Conservation (phyloP, 2,329 filamentous ascomycete genomes). For the Ophiostoma perfectum region DNA sequence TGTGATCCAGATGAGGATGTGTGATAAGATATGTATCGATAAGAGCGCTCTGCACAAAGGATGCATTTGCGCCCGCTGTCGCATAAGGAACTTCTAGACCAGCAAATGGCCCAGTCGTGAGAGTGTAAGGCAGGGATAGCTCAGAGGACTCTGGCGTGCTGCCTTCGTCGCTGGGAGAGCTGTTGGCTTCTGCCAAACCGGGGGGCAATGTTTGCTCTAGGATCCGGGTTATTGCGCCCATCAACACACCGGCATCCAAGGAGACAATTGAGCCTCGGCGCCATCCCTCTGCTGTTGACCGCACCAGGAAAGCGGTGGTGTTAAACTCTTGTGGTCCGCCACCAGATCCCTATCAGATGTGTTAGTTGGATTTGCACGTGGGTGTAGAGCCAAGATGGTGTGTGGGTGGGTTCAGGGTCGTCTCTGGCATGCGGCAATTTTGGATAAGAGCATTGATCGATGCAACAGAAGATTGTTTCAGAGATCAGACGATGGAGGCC, state of each 20-base stretch:
- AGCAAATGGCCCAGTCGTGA: slow-evolving; percentile 68
- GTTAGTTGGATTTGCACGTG: neutral
- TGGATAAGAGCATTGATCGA: neutral
- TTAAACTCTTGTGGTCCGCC: slow-evolving; percentile 88
- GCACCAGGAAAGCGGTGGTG: slow-evolving; percentile 81
- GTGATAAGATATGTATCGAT: slow-evolving; percentile 89
- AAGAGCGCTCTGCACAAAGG: slow-evolving; percentile 70
- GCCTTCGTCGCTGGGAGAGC: slow-evolving; percentile 18
- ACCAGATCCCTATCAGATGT: slow-evolving; percentile 63
- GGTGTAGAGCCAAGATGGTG: neutral
- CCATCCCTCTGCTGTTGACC: slow-evolving; percentile 75
- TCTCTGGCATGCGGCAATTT: neutral
- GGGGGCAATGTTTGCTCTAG: slow-evolving; percentile 53
- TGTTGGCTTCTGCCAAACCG: slow-evolving; percentile 30
- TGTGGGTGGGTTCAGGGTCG: slow-evolving; percentile 15
- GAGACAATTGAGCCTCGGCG: slow-evolving; percentile 74
- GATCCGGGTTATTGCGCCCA: slow-evolving; percentile 77
- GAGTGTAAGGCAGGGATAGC: slow-evolving; percentile 46
- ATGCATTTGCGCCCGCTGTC: slow-evolving; percentile 69
- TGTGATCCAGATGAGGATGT: slow-evolving; percentile 94
- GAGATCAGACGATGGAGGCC: neutral
- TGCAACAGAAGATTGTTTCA: slow-evolving; percentile 18
- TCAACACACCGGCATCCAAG: slow-evolving; percentile 88
- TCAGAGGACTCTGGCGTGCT: slow-evolving; percentile 9
- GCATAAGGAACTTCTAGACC: slow-evolving; percentile 66